phyloP scores from a whole-genome alignment of 179 eudicot species.

The Spergularia azorica region DNA sequence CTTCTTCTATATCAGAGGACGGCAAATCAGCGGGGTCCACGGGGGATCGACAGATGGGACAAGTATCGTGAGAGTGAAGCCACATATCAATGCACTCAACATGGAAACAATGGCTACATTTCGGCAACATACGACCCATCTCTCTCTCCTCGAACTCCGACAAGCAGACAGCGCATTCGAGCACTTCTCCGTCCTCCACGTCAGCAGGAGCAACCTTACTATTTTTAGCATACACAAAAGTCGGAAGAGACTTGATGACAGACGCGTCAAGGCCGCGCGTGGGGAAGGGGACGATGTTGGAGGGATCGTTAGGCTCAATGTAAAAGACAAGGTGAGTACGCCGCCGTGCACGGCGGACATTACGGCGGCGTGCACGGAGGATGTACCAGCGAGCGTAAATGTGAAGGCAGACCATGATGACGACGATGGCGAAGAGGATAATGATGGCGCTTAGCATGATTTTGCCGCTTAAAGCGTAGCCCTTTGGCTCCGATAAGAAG shows the following conservation, averaged over 20 bases:
- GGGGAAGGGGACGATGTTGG: slow-evolving; percentile 13
- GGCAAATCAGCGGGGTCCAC: slow-evolving; percentile 40
- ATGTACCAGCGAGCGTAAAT: slow-evolving; percentile 86
- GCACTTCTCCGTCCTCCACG: slow-evolving; percentile 3
- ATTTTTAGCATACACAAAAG: slow-evolving; percentile 19
- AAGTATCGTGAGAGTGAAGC: slow-evolving; percentile 88
- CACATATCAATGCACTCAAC: slow-evolving; percentile 87
- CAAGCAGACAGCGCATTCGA: slow-evolving; percentile 86
- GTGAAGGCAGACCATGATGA: slow-evolving; percentile 69
- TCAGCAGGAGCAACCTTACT: neutral
- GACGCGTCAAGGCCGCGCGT: slow-evolving; percentile 56
- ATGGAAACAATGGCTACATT: slow-evolving; percentile 74
- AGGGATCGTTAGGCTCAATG: slow-evolving; percentile 41
- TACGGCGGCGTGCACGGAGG: slow-evolving; percentile 48
- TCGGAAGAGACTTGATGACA: slow-evolving; percentile 60
- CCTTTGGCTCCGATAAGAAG: slow-evolving; percentile 13
- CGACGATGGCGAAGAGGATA: slow-evolving; percentile 60
- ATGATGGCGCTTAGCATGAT: slow-evolving; percentile 82
- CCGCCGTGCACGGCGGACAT: slow-evolving; percentile 41
- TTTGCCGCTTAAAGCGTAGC: slow-evolving; percentile 67
- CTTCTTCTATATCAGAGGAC: neutral
- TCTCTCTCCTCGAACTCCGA: slow-evolving; percentile 79
- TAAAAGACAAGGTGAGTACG: slow-evolving; percentile 59
- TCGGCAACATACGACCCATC: slow-evolving; percentile 61
- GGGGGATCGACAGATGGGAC: slow-evolving; percentile 77